Conservation (phyloP, 495 filamentous ascomycete species). For the Talaromyces proteolyticus region DNA sequence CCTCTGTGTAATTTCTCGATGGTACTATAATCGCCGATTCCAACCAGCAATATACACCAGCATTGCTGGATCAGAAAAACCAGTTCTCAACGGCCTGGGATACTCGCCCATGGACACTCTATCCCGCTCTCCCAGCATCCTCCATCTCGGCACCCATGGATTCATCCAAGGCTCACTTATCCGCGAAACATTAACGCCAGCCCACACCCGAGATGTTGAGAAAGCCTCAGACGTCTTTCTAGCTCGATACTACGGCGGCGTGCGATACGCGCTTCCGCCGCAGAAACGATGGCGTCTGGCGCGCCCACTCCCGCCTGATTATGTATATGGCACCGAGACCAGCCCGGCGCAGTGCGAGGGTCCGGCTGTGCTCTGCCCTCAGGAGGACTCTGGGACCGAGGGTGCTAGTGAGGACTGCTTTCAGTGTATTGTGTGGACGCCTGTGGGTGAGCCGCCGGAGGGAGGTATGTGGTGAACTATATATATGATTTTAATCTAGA, state of each 20-base stretch:
- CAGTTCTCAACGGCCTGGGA: too few species aligned
- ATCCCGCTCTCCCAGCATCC: not conserved
- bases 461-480: slow-evolving; percentile 14
- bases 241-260: slow-evolving; percentile 37
- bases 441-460: slow-evolving; percentile 23
- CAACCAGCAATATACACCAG: too few species aligned
- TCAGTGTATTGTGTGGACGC: slow-evolving; percentile 38
- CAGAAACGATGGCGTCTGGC: slow-evolving; percentile 31
- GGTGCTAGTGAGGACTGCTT: slow-evolving; percentile 37
- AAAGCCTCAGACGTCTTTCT: slow-evolving; percentile 11
- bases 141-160: not conserved
- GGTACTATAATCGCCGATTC: too few species aligned
- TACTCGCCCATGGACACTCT: not conserved
- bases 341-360: slow-evolving; percentile 21
- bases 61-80: too few species aligned
- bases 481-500: not conserved
- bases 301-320: slow-evolving; percentile 19
- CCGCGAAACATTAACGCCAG: not conserved
- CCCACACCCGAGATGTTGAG: not conserved
- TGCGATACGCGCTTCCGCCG: slow-evolving; percentile 36
- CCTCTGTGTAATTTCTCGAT: too few species aligned
- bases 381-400: slow-evolving; percentile 15
- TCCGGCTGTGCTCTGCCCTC: slow-evolving; percentile 29
- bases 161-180: not conserved
- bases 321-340: slow-evolving; percentile 29